Evolutionary conservation across 495 filamentous ascomycete genomes (phyloP).

Genomic region (Cenococcum geophilum): DNA sequence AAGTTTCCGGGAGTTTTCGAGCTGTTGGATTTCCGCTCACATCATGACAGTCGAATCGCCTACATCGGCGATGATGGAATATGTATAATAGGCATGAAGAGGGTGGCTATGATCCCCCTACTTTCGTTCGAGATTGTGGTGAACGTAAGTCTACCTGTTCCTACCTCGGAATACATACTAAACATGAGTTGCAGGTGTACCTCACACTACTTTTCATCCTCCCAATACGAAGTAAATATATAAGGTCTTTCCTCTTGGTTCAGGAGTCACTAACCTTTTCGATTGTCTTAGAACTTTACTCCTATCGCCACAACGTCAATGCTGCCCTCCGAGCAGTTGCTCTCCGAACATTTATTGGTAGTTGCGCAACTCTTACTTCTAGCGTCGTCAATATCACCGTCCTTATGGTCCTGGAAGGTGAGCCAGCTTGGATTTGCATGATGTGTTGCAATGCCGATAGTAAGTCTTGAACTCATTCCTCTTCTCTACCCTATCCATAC

Average conservation of each 20-base stretch:
- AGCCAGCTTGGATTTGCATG: slow-evolving; percentile 52
- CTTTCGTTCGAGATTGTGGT: slow-evolving; percentile 46
- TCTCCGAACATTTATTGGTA: slow-evolving; percentile 47
- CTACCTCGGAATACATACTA: neutral
- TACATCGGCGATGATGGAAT: slow-evolving; percentile 41
- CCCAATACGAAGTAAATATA: slow-evolving; percentile 43
- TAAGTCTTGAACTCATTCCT: neutral
- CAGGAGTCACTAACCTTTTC: neutral
- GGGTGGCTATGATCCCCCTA: slow-evolving; percentile 46
- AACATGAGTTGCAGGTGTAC: neutral
- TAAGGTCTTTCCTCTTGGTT: neutral
- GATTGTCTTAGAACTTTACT: slow-evolving; percentile 36
- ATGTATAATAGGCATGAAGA: slow-evolving; percentile 51
- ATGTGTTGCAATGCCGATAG: slow-evolving; percentile 53
- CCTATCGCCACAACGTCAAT: slow-evolving; percentile 39
- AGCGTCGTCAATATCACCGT: slow-evolving; percentile 50
- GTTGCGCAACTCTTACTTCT: slow-evolving; percentile 44
- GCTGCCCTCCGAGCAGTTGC: slow-evolving; percentile 40
- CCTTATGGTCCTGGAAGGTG: slow-evolving; percentile 46
- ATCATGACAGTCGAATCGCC: slow-evolving; percentile 40
- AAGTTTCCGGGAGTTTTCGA: slow-evolving; percentile 20
- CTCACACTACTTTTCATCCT: slow-evolving; percentile 40
- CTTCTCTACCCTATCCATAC: neutral
- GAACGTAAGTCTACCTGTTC: slow-evolving; percentile 36
- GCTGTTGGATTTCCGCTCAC: neutral